phyloP scores from a whole-genome alignment of 805 yeast species.

The Starmerella potacharoeniae region DNA sequence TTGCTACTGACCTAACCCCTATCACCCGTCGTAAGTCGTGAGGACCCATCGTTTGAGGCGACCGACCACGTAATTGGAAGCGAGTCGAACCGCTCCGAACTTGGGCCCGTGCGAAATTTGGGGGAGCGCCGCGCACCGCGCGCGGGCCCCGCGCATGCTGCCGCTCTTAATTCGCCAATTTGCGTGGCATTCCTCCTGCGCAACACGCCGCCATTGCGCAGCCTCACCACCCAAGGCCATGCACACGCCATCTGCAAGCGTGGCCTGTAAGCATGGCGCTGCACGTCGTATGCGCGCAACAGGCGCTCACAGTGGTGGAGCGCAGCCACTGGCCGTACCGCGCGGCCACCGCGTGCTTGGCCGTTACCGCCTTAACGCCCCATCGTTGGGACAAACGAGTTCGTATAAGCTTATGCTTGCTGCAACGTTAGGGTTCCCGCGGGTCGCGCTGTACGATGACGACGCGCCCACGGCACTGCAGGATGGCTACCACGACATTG shows the following conservation, averaged over 20 bases:
- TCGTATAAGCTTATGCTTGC: neutral
- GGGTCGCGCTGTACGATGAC: slow-evolving; percentile 2
- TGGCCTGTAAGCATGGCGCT: neutral
- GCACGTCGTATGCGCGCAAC: slow-evolving; percentile 7
- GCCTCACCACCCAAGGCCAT: neutral
- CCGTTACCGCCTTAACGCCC: neutral
- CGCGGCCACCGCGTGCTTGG: neutral
- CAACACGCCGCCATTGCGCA: neutral
- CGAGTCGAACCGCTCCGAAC: neutral
- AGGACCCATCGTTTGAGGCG: slow-evolving; percentile 1
- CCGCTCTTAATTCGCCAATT: no score
- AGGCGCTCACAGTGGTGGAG: neutral
- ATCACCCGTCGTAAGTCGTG: slow-evolving; percentile 5
- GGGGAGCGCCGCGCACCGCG: neutral
- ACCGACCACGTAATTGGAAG: slow-evolving; percentile 2
- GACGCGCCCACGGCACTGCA: neutral
- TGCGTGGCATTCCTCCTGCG: no score
- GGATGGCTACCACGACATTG: neutral
- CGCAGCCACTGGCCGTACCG: neutral
- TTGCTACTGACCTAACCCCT: slow-evolving; percentile 4
- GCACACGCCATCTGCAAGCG: neutral
- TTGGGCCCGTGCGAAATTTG: neutral
- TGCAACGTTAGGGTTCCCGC: slow-evolving; percentile 1
- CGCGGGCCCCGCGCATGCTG: no score
- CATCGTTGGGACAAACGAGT: slow-evolving; percentile 1